A percentile compares a stretch with the other conserved stretches of the same genome.
phyloP scores from a whole-genome alignment of 805 yeast genomes.

The Candida insectorum region DNA sequence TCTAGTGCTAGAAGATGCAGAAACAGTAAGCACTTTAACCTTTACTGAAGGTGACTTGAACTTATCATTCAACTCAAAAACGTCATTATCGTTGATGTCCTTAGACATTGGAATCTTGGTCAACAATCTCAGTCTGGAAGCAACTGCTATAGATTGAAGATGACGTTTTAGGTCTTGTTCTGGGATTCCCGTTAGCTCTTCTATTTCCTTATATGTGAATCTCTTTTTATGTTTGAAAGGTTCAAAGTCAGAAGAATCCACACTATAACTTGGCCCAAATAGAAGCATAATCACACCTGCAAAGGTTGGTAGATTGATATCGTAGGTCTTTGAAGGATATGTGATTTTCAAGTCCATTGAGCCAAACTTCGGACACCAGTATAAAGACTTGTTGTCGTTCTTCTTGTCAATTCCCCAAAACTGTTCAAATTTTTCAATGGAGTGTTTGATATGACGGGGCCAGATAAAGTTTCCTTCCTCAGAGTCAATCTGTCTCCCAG shows the following conservation, averaged over 20 bases:
- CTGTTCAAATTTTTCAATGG: slow-evolving; percentile 37
- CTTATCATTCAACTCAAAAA: slow-evolving; percentile 61
- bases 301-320: slow-evolving; percentile 74
- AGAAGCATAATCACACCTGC: slow-evolving; percentile 76
- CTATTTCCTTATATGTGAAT: slow-evolving; percentile 61
- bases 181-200: slow-evolving; percentile 67
- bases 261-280: slow-evolving; percentile 45
- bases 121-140: slow-evolving; percentile 75
- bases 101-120: slow-evolving; percentile 72
- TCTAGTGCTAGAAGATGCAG: slow-evolving; percentile 21
- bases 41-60: slow-evolving; percentile 67
- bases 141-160: slow-evolving; percentile 78
- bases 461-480: slow-evolving; percentile 23
- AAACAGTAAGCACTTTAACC: slow-evolving; percentile 71
- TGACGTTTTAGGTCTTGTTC: slow-evolving; percentile 70
- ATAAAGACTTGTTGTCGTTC: slow-evolving; percentile 39
- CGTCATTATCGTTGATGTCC: slow-evolving; percentile 61
- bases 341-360: slow-evolving; percentile 74
- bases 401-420: slow-evolving; percentile 38
- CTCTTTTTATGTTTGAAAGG: slow-evolving; percentile 50
- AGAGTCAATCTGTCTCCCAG: slow-evolving; percentile 11
- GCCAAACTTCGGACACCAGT: slow-evolving; percentile 84
- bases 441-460: slow-evolving; percentile 36
- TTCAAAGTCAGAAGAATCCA: slow-evolving; percentile 19
- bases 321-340: slow-evolving; percentile 68